These are phyloP conservation scores for Brassica hybrid DNA, from an alignment of 441 rosid species.

Conservation along the genomic window DNA sequence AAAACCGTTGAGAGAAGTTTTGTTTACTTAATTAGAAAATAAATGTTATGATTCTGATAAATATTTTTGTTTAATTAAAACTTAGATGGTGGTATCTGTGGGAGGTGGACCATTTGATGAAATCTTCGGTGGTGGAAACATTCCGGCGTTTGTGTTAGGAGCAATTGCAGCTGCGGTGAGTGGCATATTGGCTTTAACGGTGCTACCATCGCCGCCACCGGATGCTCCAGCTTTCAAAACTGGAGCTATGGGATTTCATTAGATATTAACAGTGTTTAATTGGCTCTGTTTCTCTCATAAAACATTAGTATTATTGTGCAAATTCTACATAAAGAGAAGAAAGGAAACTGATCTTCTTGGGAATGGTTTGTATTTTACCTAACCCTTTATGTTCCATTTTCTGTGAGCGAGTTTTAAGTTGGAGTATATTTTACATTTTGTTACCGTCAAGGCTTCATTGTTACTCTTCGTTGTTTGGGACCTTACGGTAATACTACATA, in stretches of 20 bases:
- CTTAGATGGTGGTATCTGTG: conserved; percentile 48
- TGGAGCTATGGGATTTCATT: conserved; percentile 51
- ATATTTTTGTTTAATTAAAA: neutral
- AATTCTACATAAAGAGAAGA: conserved; percentile 30
- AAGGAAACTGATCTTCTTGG: conserved; percentile 20
- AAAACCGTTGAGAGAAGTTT: conserved; percentile 29
- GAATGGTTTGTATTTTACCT: conserved; percentile 41
- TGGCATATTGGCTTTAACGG: conserved; percentile 59
- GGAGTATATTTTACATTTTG: conserved; percentile 36
- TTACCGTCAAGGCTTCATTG: conserved; percentile 15
- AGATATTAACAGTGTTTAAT: conserved; percentile 26
- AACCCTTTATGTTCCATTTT: conserved; percentile 29
- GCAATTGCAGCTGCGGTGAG: conserved; percentile 71
- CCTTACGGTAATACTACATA: conserved; percentile 4
- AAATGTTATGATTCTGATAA: neutral
- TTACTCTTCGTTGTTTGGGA: neutral
- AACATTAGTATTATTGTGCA: conserved; percentile 42
- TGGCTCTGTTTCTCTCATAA: conserved; percentile 34
- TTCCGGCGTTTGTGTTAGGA: conserved; percentile 59
- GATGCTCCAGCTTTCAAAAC: conserved; percentile 48
- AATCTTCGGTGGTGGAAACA: conserved; percentile 52
- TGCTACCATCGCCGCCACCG: conserved; percentile 79
- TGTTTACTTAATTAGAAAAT: neutral
- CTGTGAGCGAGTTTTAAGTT: conserved; percentile 30
- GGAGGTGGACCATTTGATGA: conserved; percentile 55